Base-by-base conservation (phyloP, 1,139 yeast species). In the Dujonia santamariae region DNA sequence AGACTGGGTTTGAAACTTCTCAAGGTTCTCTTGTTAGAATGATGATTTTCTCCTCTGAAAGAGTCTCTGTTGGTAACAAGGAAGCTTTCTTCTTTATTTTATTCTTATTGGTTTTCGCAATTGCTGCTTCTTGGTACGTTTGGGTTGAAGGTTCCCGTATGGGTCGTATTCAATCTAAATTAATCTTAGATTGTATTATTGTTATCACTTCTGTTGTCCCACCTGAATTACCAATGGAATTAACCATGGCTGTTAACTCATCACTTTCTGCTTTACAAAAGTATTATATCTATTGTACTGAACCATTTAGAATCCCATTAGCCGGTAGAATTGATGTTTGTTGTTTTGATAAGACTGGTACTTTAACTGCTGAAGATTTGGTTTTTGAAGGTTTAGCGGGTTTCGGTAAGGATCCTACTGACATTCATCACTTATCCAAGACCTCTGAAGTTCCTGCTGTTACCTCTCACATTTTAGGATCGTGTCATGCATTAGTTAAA, bases 251-350 rank as follows among this genome's bases (percentile, higher is more conserved):
- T 40, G 98, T 92, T 28, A 92, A 92, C 61, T 74, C 87, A 29
- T 90, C 97, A 7, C 72, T 92, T 54, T 79, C 92, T 36, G 88
- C 96, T 4, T 74, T 92, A 44, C 81, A 85, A 47, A 94, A 94
- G 61, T 83, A 73, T 55, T 90, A 82, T 56, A 82, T 92, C 45
- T 92, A 85, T 69, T 92, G 99, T 71, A 94, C 98, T 33, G 99
- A 92, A 61, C 99, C 99, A 11, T 92, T 92, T 67, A 78, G 99
- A 66, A 90, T 92, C 45, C 98, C 99, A 34, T 78, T 85, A 56
- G 98, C 97, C 39, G 99, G 99, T 50, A 81, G 98, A 67, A 80
- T 94, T 43, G 99, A 92, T 60, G 96, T 92, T 39, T 92, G 98
- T 67, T 92, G 98, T 70, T 92, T 92, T 54, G 99, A 92, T 61